A percentile compares a stretch with the other conserved stretches of the same genome.
These are phyloP conservation scores for Colletotrichum melonis DNA, from an alignment of 2,329 filamentous ascomycete genomes.

Conservation along the genomic window DNA sequence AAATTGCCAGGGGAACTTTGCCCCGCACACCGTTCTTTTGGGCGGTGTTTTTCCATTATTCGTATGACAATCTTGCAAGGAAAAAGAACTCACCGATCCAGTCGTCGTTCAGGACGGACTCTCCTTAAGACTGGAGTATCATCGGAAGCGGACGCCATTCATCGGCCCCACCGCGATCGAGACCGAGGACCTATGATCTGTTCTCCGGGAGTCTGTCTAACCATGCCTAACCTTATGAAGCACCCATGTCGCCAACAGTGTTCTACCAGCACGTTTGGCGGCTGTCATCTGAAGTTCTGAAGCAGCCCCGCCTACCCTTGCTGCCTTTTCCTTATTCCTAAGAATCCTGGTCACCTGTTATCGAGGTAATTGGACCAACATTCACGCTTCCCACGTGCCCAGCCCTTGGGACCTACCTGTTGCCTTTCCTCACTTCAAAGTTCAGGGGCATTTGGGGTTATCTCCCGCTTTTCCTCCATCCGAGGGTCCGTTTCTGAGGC, in stretches of 20 bases:
- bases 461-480: slow-evolving; percentile 11
- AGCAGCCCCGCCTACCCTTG: not conserved
- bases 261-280: not conserved
- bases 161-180: slow-evolving; percentile 24
- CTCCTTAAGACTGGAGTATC: not conserved
- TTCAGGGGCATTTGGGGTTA: not conserved
- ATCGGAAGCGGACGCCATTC: not conserved
- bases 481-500: slow-evolving; percentile 6
- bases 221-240: slow-evolving; percentile 4
- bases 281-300: slow-evolving; percentile 22
- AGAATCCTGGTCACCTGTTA: not conserved
- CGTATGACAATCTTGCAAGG: not conserved
- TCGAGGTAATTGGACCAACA: not conserved
- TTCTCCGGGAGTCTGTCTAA: not conserved
- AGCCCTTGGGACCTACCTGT: not conserved
- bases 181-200: not conserved
- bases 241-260: not conserved
- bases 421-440: not conserved
- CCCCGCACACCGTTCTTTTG: slow-evolving; percentile 4
- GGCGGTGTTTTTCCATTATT: not conserved
- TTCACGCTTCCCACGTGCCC: slow-evolving; percentile 5
- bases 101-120: not conserved
- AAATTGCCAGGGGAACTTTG: slow-evolving; percentile 9
- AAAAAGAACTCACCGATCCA: not conserved
- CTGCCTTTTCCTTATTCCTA: not conserved